Base-by-base conservation (phyloP, 495 filamentous ascomycete genomes). In the Hypoxylon subgilvum region DNA sequence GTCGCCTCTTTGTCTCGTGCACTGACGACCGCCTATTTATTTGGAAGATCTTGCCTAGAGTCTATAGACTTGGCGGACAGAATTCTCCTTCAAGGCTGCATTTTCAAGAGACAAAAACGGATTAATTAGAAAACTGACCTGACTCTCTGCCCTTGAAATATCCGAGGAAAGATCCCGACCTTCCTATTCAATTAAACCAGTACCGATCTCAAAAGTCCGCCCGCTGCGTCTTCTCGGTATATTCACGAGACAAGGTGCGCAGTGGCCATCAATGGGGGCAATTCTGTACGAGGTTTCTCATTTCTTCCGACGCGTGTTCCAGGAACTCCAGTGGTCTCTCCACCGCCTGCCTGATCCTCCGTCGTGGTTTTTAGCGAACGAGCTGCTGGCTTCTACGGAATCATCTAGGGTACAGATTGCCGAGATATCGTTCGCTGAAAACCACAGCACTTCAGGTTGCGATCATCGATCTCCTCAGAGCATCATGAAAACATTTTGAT, bases 241-340 rank as follows among this genome's bases (percentile, higher is more conserved):
- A 13, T 66, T 66, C 42, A 66, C 43, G 3, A 57, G 63, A 1
- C 63, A 66, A 32, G 63, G 63, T 19, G 57, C 63, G 1, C 63
- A 66, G 44, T 66, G 63, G 63, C 40, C 46, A 10, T 12, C 18
- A 1, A 66, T 66, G 63, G 59, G 44, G 16, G 19, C 18, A 28
- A 43, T 18, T 22, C 42, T 22, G 3, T 28, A 27, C 10, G 46
- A 12, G 25, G 9, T 4, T 22, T 2, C 6, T 9, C 13, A 13
- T 47, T 31, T 1, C 23, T n/a, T n/a, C n/a, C n/a, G n/a, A n/a
- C n/a, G n/a, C n/a, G n/a, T n/a, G n/a, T n/a, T n/a, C n/a, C n/a
- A n/a, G 0, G 38, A 47, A 4, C 52, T 71, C 3, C 59, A 69
- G 16, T 6, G 42, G 3, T 14, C 17, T 1, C 52, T 69, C 2